Evolutionary conservation across 306 rosid species (phyloP).

Genomic region (Fragaria nilgerrensis): DNA sequence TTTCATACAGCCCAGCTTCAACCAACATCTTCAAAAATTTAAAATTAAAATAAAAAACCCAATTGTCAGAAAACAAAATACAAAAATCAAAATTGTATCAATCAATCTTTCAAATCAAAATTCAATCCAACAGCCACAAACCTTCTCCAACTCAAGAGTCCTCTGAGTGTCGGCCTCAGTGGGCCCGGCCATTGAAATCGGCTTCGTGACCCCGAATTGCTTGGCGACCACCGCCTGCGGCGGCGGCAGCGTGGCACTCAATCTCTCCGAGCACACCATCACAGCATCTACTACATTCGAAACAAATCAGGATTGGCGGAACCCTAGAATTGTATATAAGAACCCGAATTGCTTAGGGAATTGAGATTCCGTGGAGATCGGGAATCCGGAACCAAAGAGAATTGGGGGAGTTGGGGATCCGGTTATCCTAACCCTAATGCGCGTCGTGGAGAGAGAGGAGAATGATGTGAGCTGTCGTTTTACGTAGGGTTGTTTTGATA

Average conservation of each 20-base stretch:
- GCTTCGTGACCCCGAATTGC: slow-evolving; percentile 63
- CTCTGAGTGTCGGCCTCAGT: slow-evolving; percentile 43
- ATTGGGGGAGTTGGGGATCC: too few relatives aligned
- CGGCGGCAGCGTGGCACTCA: slow-evolving; percentile 31
- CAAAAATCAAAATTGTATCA: neutral
- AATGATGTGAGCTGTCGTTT: neutral
- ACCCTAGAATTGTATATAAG: neutral
- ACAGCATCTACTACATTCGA: neutral
- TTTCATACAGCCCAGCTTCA: slow-evolving; percentile 60
- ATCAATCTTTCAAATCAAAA: neutral
- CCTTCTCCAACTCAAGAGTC: slow-evolving; percentile 60
- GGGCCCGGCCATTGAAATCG: slow-evolving; percentile 68
- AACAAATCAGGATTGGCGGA: neutral
- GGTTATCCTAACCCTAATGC: too few relatives aligned
- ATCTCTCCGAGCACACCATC: slow-evolving; percentile 58
- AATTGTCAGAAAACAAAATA: slow-evolving; percentile 5
- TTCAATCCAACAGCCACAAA: slow-evolving; percentile 11
- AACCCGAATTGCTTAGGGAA: neutral
- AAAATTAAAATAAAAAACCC: neutral
- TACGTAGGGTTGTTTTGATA: neutral
- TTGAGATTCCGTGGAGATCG: too few relatives aligned
- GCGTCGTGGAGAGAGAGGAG: neutral
- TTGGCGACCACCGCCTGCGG: slow-evolving; percentile 26
- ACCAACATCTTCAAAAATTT: slow-evolving; percentile 40
- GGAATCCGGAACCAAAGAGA: too few relatives aligned